A percentile compares a stretch with the other conserved stretches of the same genome.
These are phyloP conservation scores for Cutaneotrichosporon mucoides DNA, from an alignment of 1,284 basidiomycete genomes.

Conservation along the genomic window DNA sequence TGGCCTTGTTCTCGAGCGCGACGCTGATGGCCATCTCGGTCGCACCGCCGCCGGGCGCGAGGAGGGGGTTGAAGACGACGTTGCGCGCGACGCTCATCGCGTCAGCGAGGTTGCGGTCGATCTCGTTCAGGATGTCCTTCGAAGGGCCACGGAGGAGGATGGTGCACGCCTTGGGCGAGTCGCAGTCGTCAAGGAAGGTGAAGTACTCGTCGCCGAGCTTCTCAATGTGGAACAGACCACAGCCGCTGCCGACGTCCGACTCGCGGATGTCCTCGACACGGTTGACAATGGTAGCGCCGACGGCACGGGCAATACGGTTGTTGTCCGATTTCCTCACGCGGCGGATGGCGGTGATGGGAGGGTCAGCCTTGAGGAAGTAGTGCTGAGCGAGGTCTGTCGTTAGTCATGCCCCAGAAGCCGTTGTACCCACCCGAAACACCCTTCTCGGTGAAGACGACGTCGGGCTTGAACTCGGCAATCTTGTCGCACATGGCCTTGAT, in stretches of 20 bases:
- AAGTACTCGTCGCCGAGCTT: conserved; percentile 99
- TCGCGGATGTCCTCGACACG: conserved; percentile 92
- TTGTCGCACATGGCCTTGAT: conserved; percentile 83
- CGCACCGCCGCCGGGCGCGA: conserved; percentile 92
- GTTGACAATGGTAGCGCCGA: conserved; percentile 95
- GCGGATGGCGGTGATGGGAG: conserved; percentile 75
- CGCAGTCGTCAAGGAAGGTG: conserved; percentile 90
- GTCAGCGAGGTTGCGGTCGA: conserved; percentile 95
- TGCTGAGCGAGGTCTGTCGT: conserved; percentile 79
- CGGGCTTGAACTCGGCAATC: conserved; percentile 90
- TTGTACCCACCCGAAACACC: conserved; percentile 62
- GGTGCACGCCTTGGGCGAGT: conserved; percentile 93
- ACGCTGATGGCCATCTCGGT: conserved; percentile 98
- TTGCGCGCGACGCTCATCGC: conserved; percentile 97
- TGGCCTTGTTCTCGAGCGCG: conserved; percentile 77
- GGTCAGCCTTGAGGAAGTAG: conserved; percentile 77
- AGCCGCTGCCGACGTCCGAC: conserved; percentile 83
- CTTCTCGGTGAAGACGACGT: conserved; percentile 95
- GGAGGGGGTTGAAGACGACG: conserved; percentile 88
- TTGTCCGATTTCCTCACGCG: conserved; percentile 98
- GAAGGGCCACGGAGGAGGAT: conserved; percentile 97
- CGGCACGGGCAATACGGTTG: conserved; percentile 94
- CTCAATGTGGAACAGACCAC: conserved; percentile 92
- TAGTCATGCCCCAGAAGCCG: no score
- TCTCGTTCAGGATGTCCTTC: conserved; percentile 97